phyloP scores from a whole-genome alignment of 2,329 filamentous ascomycete genomes.

The Verticillium klebahnii region DNA sequence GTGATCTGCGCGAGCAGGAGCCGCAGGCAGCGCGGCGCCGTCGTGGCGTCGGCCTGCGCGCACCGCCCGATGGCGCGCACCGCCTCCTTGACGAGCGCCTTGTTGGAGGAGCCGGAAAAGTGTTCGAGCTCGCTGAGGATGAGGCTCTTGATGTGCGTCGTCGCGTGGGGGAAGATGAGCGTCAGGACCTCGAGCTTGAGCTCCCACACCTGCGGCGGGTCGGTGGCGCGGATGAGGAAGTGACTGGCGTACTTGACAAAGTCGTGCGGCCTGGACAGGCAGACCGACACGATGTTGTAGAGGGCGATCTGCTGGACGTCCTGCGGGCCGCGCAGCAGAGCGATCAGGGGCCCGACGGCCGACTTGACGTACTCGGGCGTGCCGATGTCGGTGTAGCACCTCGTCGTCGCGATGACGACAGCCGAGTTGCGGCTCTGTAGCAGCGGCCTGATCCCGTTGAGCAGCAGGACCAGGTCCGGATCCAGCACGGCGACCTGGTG shows the following conservation, averaged over 20 bases:
- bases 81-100: slow-evolving; percentile 77
- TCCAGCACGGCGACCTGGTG: slow-evolving; percentile 64
- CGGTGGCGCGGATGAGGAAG: slow-evolving; percentile 79
- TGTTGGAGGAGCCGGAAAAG: slow-evolving; percentile 69
- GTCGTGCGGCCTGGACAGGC: slow-evolving; percentile 66
- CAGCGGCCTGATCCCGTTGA: slow-evolving; percentile 77
- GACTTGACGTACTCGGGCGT: slow-evolving; percentile 69
- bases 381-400: slow-evolving; percentile 81
- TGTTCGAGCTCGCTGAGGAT: slow-evolving; percentile 92
- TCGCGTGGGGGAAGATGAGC: slow-evolving; percentile 81
- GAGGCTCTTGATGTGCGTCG: slow-evolving; percentile 71
- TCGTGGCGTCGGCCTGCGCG: slow-evolving; percentile 69
- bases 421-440: slow-evolving; percentile 90
- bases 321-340: slow-evolving; percentile 75
- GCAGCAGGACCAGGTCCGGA: slow-evolving; percentile 74
- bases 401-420: slow-evolving; percentile 81
- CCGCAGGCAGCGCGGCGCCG: slow-evolving; percentile 73
- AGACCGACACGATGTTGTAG: slow-evolving; percentile 94
- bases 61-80: slow-evolving; percentile 92
- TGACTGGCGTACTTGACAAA: slow-evolving; percentile 87
- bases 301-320: slow-evolving; percentile 88
- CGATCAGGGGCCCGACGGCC: slow-evolving; percentile 79
- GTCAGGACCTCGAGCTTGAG: slow-evolving; percentile 90
- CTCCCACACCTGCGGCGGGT: slow-evolving; percentile 78
- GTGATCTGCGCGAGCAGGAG: slow-evolving; percentile 84